These are phyloP conservation scores for Rhodocollybia butyracea DNA, from an alignment of 768 basidiomycete species.

Conservation along the genomic window DNA sequence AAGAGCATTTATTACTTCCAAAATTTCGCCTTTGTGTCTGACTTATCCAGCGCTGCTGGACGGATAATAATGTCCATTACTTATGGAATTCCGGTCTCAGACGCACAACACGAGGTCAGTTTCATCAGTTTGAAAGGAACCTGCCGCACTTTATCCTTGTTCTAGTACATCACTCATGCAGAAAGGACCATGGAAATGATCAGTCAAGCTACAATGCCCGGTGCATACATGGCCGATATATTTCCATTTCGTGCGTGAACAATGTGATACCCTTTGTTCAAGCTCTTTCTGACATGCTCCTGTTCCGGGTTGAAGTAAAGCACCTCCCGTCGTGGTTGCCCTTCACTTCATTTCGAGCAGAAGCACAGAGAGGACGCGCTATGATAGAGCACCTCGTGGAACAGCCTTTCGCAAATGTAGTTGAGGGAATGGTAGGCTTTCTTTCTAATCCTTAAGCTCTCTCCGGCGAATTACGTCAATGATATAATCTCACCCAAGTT, in stretches of 20 bases:
- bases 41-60: slow-evolving; percentile 14
- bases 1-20: background rate
- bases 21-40: background rate
- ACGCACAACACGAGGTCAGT: slow-evolving; percentile 18
- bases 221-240: slow-evolving; percentile 14
- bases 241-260: slow-evolving; percentile 13
- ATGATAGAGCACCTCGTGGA: background rate
- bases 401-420: slow-evolving; percentile 6
- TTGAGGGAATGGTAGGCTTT: background rate
- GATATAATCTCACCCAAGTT: no score
- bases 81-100: slow-evolving; percentile 19
- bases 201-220: slow-evolving; percentile 9
- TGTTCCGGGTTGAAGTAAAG: background rate
- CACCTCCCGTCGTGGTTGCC: slow-evolving; percentile 18
- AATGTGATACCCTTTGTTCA: no score
- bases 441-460: no score
- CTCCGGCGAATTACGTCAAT: no score
- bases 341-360: slow-evolving; percentile 11
- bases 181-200: slow-evolving; percentile 12
- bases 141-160: no score
- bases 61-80: slow-evolving; percentile 22
- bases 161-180: slow-evolving; percentile 13
- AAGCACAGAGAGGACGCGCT: slow-evolving; percentile 3
- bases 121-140: background rate
- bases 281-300: background rate